Evolutionary conservation across 1,139 yeast species (phyloP), one percentile per base, ranked within the genome.

Genomic region (Yamadazyma taylorii): DNA sequence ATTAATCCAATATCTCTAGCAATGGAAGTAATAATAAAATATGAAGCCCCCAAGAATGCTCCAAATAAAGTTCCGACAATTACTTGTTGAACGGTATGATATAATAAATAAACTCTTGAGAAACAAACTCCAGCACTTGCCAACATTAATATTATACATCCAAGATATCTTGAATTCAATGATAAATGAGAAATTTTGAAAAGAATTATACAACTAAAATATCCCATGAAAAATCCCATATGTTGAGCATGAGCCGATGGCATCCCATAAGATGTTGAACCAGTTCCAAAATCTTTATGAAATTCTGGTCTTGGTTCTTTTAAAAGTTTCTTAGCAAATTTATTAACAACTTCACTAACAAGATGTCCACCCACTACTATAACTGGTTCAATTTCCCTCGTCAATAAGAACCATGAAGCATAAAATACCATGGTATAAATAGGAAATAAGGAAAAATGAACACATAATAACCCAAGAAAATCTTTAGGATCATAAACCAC

Each of bases 181-280:
- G 54, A 34, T 45, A 58, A 47, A 43, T 48, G 53, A 8, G 46
- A 49, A 30, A 69, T 53, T 45, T 61, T 61, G 43, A 60, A 58
- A 9, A 63, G 24, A 8, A 68, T 35, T 10, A 61, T 56, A 46
- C 87, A 69, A 7, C 73, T 56, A 39, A 79, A 68, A 58, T 87
- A 89, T 3, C 81, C 73, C 12, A 83, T 77, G 51, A 85, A 81
- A 59, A 81, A 92, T 1, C 95, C 94, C 89, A 89, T 85, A 61
- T 90, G 92, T 61, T 92, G 98, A 0, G 96, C 81, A 60, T 92
- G 98, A 2, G 97, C 96, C 39, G 92, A 81, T 0, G 98, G 98
- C 97, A 92, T 90, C 0, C 98, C 98, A 58, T 84, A 88, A 2
- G 87, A 85, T 62, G 63, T 60, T 45, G 73, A 60, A 45, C 75